Conservation (phyloP, 202 grass and related monocot genomes). For the Eragrostis tef region DNA sequence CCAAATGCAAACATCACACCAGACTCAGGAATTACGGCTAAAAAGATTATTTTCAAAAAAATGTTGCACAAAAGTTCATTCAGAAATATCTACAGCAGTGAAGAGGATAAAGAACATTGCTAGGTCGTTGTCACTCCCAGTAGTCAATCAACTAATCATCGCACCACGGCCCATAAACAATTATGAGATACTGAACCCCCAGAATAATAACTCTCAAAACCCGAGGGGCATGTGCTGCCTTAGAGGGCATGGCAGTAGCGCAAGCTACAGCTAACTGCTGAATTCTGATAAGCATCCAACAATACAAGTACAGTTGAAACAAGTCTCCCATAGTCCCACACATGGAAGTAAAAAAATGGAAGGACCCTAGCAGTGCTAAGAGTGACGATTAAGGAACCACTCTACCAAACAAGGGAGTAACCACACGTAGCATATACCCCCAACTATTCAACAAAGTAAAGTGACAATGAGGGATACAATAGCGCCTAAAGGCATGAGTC, state of each 20-base stretch:
- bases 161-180: too few relatives aligned
- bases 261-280: slow-evolving; percentile 9
- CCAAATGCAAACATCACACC: not conserved
- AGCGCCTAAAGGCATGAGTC: slow-evolving; percentile 5
- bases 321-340: slow-evolving; percentile 13
- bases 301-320: slow-evolving; percentile 23
- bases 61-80: not conserved
- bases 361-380: not conserved
- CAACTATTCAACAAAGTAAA: slow-evolving; percentile 28
- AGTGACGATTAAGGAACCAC: slow-evolving; percentile 9
- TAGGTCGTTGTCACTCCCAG: too few relatives aligned
- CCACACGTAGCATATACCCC: slow-evolving; percentile 11
- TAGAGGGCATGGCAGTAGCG: slow-evolving; percentile 42
- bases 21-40: not conserved
- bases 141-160: too few relatives aligned
- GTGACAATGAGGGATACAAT: not conserved
- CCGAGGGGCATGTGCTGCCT: slow-evolving; percentile 32
- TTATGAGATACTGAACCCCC: too few relatives aligned
- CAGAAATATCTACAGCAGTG: too few relatives aligned
- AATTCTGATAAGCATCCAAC: slow-evolving; percentile 38
- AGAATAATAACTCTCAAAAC: too few relatives aligned
- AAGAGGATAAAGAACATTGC: too few relatives aligned
- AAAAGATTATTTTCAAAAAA: not conserved
- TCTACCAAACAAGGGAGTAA: slow-evolving; percentile 14
- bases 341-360: slow-evolving; percentile 17